Evolutionary conservation across 73 alveolate genomes (phyloP), one percentile per base, ranked within the genome.

Genomic region (Uronychia setigera): DNA sequence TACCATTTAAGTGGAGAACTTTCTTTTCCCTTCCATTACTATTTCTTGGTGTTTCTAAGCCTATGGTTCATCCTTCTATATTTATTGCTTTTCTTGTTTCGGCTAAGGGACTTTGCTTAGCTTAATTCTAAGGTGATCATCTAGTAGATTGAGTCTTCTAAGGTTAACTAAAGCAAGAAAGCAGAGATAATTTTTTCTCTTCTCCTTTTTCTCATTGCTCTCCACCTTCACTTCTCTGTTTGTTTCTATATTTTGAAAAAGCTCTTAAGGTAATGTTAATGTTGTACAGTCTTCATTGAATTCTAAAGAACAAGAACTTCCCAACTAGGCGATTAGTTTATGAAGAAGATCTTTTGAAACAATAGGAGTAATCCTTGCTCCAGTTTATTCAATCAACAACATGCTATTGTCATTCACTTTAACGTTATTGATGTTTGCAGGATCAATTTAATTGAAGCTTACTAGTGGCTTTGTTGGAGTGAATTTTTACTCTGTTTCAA

Each of bases 321-420:
- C 1, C 32, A 33, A 26, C 19, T 33, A 32, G 29, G 30, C 34
- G 31, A 78, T 31, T 0, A 31, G 75, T 33, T 26, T 32, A 1
- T 32, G 28, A 1, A 78, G 84, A 1, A 78, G 30, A 26, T 78
- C 84, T 32, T 32, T 31, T 30, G 76, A 32, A 26, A 35, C 84
- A 5, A 26, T 32, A 5, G 35, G 32, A 29, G 84, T 31, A 0
- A 78, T 59, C 29, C 84, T 78, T 28, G 84, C 67, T 78, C 84
- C 84, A 26, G 84, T 78, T 9, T 14, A 25, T 33, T 30, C 76
- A 1, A 78, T 32, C 28, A 31, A 27, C 26, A 78, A 33, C 31
- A 78, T 78, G 31, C 33, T 34, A 32, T 78, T 59, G 1, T 14
- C 75, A 31, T 27, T 26, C 28, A 31, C 84, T n/a, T n/a, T n/a